Evolutionary conservation across 2,329 filamentous ascomycete genomes (phyloP), one percentile per base, ranked within the genome.

Genomic region (Akanthomyces uredinophilus): DNA sequence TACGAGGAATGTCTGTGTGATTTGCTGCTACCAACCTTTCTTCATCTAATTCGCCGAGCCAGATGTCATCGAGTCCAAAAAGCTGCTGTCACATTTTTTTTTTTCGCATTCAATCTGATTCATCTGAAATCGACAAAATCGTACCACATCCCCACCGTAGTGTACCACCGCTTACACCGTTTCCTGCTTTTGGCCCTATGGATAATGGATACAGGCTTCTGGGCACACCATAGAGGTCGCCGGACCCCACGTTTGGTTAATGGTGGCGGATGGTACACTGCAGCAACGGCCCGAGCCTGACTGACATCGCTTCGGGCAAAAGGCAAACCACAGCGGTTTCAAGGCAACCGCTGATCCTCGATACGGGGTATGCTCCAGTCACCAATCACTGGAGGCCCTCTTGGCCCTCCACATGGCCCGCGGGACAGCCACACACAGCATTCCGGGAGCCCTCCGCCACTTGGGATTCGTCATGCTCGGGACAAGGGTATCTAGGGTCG

Each of bases 101-200:
- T 6, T 29, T 13, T 50, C 27, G 20, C 27, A 32, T 11, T n/a
- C 6, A n/a, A 50, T 20, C 27, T 18, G 51, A 54, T 43, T 43
- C 51, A 54, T 54, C 51, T 43, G 51, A 54, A 54, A 32, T 54
- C 51, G 10, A 43, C 16, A 6, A 43, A 41, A 54, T 54, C 51
- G 51, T 54, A 54, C 37, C 27, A 29, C 37, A 54, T 54, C 24
- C 29, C 37, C 51, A 37, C 32, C 32, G 27, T 29, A 29, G 32
- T 37, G 32, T 37, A 29, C 27, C 35, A 27, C 51, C 35, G 27
- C 27, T 13, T 54, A 54, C 51, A 54, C 51, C 51, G 51, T 37
- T 37, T 37, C 8, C 32, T 37, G 32, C 32, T 37, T 10, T 37
- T 37, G 32, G 32, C 32, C 32, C 32, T 37, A 32, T n/a, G n/a